Percentiles rank a stretch among this genome's conserved stretches.
These are phyloP conservation scores for Flaveria brownii DNA, from an alignment of 129 eudicot genomes.

Conservation along the genomic window DNA sequence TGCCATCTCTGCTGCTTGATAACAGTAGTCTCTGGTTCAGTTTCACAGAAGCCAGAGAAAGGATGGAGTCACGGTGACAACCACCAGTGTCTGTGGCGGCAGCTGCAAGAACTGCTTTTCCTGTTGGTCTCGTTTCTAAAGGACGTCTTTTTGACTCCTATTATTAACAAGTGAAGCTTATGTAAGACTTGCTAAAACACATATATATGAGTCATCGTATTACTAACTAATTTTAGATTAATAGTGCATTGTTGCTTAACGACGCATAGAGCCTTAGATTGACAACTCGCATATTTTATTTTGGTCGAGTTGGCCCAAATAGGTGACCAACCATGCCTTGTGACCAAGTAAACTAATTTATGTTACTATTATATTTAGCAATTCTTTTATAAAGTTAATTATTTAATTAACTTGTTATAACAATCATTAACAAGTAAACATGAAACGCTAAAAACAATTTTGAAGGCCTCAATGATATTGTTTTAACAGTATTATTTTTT, in stretches of 20 bases:
- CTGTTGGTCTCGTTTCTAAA: constrained; percentile 60
- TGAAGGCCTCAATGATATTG: too few species aligned
- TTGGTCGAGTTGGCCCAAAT: not conserved
- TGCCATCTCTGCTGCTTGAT: constrained; percentile 97
- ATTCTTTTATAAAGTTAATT: too few species aligned
- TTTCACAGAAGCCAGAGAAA: constrained; percentile 86
- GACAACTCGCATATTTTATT: not conserved
- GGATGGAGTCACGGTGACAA: constrained; percentile 90
- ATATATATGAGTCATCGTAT: not conserved
- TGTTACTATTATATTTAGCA: too few species aligned
- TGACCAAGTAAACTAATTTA: not conserved
- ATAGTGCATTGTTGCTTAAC: not conserved
- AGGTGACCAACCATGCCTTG: not conserved
- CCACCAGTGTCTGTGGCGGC: constrained; percentile 96
- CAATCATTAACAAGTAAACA: too few species aligned
- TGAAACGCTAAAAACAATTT: too few species aligned
- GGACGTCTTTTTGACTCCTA: constrained; percentile 87
- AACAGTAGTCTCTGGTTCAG: constrained; percentile 87
- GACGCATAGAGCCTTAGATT: not conserved
- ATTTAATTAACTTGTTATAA: too few species aligned
- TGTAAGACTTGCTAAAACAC: not conserved
- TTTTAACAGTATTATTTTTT: too few species aligned
- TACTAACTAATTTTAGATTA: not conserved
- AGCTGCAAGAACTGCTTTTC: constrained; percentile 79
- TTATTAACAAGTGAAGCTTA: constrained; percentile 15